Conservation (phyloP, 257 asterid genomes). For the Solanum habrochaites region DNA sequence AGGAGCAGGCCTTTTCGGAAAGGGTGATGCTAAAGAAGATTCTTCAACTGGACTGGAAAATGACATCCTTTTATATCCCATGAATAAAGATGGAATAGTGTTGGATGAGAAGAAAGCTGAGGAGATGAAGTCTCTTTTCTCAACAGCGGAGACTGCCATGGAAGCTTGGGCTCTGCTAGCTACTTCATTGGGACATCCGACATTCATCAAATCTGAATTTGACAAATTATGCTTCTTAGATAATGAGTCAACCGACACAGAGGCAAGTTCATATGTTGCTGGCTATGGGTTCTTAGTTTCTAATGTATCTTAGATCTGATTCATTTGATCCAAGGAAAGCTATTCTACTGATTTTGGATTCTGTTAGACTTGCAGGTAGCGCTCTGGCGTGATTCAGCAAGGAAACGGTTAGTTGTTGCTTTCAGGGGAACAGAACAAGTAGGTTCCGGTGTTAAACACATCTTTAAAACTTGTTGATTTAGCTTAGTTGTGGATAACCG, state of each 20-base stretch:
- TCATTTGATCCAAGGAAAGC: not conserved
- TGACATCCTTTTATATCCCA: conserved; percentile 12
- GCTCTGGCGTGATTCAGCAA: conserved; percentile 71
- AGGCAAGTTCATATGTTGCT: conserved; percentile 38
- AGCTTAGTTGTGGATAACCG: conserved; percentile 2
- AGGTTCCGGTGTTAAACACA: conserved; percentile 8
- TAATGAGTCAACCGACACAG: conserved; percentile 79
- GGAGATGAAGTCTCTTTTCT: conserved; percentile 90
- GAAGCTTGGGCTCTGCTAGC: conserved; percentile 99
- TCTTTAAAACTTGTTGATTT: not conserved
- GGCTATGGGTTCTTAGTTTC: not conserved
- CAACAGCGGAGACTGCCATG: conserved; percentile 98
- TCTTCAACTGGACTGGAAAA: conserved; percentile 14
- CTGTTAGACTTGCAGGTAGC: conserved; percentile 55
- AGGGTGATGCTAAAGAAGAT: conserved; percentile 24
- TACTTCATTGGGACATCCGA: conserved; percentile 88
- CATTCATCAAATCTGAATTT: conserved; percentile 91
- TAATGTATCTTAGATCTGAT: not conserved
- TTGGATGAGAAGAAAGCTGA: conserved; percentile 80
- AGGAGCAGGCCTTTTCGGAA: conserved; percentile 31
- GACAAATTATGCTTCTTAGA: conserved; percentile 90
- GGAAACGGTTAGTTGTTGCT: conserved; percentile 87
- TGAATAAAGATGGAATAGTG: conserved; percentile 22
- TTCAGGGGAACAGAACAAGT: conserved; percentile 99
- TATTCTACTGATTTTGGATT: conserved; percentile 9